phyloP scores from a whole-genome alignment of 768 basidiomycete genomes.

The Leccinum subgranulosum region DNA sequence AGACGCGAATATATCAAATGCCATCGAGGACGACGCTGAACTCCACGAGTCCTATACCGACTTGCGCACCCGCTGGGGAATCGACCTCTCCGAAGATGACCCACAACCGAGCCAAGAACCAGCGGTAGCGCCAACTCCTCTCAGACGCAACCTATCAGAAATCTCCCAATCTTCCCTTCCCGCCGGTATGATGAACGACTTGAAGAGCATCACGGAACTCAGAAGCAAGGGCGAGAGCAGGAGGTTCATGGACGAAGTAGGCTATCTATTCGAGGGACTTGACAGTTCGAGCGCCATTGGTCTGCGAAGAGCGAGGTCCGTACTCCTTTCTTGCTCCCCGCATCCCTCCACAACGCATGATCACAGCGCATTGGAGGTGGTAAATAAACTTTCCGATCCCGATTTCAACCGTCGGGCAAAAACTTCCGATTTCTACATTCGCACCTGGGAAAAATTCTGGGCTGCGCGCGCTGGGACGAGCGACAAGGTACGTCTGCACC shows the following conservation, averaged over 20 bases:
- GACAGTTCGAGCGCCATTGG: slow-evolving; percentile 47
- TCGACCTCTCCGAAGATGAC: slow-evolving; percentile 77
- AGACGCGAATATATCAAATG: slow-evolving; percentile 23
- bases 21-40: slow-evolving; percentile 47
- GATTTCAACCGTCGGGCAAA: slow-evolving; percentile 81
- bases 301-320: slow-evolving; percentile 67
- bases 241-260: slow-evolving; percentile 79
- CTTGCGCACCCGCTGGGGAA: slow-evolving; percentile 75
- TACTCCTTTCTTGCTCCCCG: not conserved
- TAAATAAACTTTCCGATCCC: slow-evolving; percentile 65
- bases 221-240: slow-evolving; percentile 77
- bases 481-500: slow-evolving; percentile 46
- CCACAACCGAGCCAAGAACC: slow-evolving; percentile 35
- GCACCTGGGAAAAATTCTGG: slow-evolving; percentile 65
- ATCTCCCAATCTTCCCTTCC: slow-evolving; percentile 43
- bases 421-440: slow-evolving; percentile 66
- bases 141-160: slow-evolving; percentile 27
- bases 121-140: not conserved
- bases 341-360: not conserved
- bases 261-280: slow-evolving; percentile 82
- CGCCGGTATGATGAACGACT: slow-evolving; percentile 63
- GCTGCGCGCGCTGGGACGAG: slow-evolving; percentile 56
- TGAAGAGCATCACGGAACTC: slow-evolving; percentile 79
- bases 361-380: slow-evolving; percentile 70
- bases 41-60: slow-evolving; percentile 73